Evolutionary conservation across 345 rosid genomes (phyloP).

Genomic region (Hypericum androsaemum): DNA sequence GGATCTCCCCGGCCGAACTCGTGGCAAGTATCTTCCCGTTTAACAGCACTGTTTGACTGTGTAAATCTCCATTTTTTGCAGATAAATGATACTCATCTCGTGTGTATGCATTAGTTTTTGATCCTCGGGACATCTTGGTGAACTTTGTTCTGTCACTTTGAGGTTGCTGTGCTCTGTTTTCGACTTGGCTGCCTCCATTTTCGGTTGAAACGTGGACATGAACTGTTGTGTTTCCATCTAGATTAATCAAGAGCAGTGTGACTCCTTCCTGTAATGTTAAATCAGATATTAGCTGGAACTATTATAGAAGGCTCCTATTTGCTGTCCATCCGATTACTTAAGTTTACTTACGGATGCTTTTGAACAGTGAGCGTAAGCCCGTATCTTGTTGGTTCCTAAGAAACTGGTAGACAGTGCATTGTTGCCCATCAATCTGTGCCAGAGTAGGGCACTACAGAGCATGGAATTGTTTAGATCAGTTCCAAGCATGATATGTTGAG

Average conservation of each 20-base stretch:
- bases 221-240: constrained; percentile 24
- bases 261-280: constrained; percentile 27
- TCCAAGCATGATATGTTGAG: no score
- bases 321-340: neutral
- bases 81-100: constrained; percentile 44
- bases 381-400: constrained; percentile 23
- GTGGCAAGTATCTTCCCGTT: constrained; percentile 29
- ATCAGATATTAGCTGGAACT: neutral
- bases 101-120: constrained; percentile 2
- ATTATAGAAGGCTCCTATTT: neutral
- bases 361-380: constrained; percentile 35
- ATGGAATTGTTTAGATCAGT: no score
- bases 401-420: constrained; percentile 21
- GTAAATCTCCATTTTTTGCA: constrained; percentile 30
- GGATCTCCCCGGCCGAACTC: constrained; percentile 25
- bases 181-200: constrained; percentile 11
- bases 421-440: constrained; percentile 44
- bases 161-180: constrained; percentile 7
- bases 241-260: constrained; percentile 44
- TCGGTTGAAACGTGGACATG: constrained; percentile 22
- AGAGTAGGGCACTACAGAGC: constrained; percentile 33
- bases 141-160: constrained; percentile 16
- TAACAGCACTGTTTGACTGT: constrained; percentile 34
- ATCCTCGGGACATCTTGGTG: constrained; percentile 19
- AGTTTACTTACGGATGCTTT: constrained; percentile 20